A percentile compares a stretch with the other conserved stretches of the same genome.
phyloP scores from a whole-genome alignment of 148 eudicot genomes.

The Drosera capensis region DNA sequence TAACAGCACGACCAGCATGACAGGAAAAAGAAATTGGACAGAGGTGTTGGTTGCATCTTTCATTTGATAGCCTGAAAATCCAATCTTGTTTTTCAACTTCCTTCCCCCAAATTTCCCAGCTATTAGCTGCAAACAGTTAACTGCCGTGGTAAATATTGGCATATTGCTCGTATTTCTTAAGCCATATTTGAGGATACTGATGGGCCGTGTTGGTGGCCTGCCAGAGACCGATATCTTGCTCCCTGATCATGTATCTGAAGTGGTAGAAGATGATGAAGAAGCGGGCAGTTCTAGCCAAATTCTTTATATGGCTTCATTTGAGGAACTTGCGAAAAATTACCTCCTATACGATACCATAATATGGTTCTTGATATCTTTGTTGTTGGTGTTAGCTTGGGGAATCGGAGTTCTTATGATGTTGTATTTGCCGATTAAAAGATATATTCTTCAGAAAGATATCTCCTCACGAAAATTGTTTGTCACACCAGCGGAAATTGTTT shows the following conservation, averaged over 20 bases:
- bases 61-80: too few species aligned
- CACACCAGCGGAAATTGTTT: conserved; percentile 53
- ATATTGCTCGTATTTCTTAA: background rate
- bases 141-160: background rate
- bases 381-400: conserved; percentile 92
- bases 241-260: conserved; percentile 31
- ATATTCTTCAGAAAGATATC: conserved; percentile 65
- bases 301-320: conserved; percentile 68
- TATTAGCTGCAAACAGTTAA: background rate
- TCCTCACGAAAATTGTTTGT: conserved; percentile 63
- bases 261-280: conserved; percentile 39
- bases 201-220: conserved; percentile 40
- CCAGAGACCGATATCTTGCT: conserved; percentile 36
- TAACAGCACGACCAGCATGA: too few species aligned
- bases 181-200: conserved; percentile 29
- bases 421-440: conserved; percentile 59
- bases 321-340: conserved; percentile 42
- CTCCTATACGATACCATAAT: conserved; percentile 63
- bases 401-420: conserved; percentile 63
- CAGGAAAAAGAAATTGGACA: too few species aligned
- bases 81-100: too few species aligned
- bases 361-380: conserved; percentile 64
- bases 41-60: too few species aligned
- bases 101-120: too few species aligned
- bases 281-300: conserved; percentile 25